These are phyloP conservation scores for Oryza officinalis DNA, from an alignment of 176 grass and related monocot genomes.

Conservation along the genomic window DNA sequence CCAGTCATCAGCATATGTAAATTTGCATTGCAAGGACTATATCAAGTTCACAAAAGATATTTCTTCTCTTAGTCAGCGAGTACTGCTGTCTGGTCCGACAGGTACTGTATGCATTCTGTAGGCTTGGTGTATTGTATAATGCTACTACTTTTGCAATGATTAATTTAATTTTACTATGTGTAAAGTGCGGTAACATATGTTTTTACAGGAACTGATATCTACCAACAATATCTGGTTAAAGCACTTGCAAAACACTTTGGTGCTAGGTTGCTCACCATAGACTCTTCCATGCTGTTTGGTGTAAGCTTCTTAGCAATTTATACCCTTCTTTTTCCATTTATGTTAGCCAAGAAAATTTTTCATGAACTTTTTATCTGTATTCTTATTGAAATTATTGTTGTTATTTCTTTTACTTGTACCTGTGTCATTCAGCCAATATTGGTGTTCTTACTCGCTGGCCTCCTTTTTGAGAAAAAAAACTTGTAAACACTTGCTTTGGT, in stretches of 20 bases:
- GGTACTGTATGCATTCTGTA: conserved; percentile 48
- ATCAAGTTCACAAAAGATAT: conserved; percentile 78
- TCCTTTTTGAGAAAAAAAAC: background rate
- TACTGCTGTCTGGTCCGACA: conserved; percentile 76
- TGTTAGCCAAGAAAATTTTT: background rate
- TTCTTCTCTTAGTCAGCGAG: conserved; percentile 83
- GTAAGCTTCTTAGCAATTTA: conserved; percentile 56
- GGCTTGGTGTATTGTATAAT: conserved; percentile 13
- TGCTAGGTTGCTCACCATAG: conserved; percentile 81
- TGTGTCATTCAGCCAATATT: conserved; percentile 1
- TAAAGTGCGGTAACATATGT: conserved; percentile 13
- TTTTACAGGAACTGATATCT: conserved; percentile 91
- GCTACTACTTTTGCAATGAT: conserved; percentile 18
- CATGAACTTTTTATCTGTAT: background rate
- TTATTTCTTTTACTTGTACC: background rate
- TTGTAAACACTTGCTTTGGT: background rate
- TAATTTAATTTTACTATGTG: background rate
- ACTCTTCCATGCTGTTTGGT: conserved; percentile 73
- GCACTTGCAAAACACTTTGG: conserved; percentile 87
- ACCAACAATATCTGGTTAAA: conserved; percentile 91
- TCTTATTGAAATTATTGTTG: background rate
- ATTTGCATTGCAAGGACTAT: conserved; percentile 79
- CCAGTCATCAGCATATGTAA: conserved; percentile 82
- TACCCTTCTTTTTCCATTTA: background rate
- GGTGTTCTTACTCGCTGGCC: background rate